A percentile compares a stretch with the other conserved stretches of the same genome.
Evolutionary conservation across 352 stramenopile genomes (phyloP).

Genomic region (Globisporangium apiculatum): DNA sequence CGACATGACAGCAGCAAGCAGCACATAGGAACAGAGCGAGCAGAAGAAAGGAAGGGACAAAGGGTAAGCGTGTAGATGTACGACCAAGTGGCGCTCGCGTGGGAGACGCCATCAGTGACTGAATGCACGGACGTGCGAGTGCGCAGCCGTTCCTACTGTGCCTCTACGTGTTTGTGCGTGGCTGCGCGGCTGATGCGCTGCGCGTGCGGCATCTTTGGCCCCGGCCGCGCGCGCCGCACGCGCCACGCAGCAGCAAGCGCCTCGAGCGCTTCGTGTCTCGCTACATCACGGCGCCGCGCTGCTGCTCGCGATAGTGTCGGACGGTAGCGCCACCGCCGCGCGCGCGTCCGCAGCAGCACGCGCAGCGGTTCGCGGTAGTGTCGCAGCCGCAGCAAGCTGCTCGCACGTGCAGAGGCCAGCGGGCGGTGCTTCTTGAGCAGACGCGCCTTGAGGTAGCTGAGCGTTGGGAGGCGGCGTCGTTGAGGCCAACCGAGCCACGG

Average conservation of each 20-base stretch:
- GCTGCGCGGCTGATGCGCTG: background rate
- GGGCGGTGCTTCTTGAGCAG: slow-evolving; percentile 15
- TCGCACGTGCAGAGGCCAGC: slow-evolving; percentile 11
- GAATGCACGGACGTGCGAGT: background rate
- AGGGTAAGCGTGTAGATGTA: background rate
- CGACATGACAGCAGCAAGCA: background rate
- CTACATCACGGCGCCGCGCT: background rate
- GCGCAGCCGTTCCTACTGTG: background rate
- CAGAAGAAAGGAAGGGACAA: background rate
- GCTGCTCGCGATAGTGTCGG: background rate
- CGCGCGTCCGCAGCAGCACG: slow-evolving; percentile 1
- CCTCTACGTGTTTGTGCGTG: background rate
- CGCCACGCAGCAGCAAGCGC: background rate
- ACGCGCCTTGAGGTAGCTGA: slow-evolving; percentile 18
- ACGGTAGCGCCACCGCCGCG: background rate
- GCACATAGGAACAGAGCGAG: background rate
- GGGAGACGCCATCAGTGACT: background rate
- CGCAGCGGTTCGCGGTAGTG: slow-evolving; percentile 1
- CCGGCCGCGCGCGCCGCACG: background rate
- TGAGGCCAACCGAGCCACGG: background rate
- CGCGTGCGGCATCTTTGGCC: background rate
- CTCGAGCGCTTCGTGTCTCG: background rate
- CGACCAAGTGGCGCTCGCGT: background rate
- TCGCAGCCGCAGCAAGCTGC: slow-evolving; percentile 13
- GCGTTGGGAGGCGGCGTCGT: slow-evolving; percentile 1